A percentile compares a stretch with the other conserved stretches of the same genome.
These are phyloP conservation scores for Botrytis hyacinthi DNA, from an alignment of 2,329 filamentous ascomycete species.

Conservation along the genomic window DNA sequence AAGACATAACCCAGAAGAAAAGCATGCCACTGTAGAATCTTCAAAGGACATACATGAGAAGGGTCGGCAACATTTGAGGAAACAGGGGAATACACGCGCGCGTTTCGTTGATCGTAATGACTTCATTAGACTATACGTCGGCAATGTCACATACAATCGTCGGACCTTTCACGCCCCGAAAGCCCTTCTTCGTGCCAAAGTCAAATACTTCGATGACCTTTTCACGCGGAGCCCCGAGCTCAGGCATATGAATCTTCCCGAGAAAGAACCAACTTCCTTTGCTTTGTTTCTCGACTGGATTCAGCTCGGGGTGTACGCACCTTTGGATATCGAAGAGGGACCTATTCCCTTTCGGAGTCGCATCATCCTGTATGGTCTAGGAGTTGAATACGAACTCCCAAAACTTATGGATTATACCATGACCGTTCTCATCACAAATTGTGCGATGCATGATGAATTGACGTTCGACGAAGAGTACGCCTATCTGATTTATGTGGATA, in stretches of 20 bases:
- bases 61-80: background rate
- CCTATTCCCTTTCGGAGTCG: background rate
- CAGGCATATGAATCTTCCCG: background rate
- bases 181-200: background rate
- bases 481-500: background rate
- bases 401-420: conserved; percentile 4
- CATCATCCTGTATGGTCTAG: background rate
- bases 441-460: background rate
- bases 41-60: background rate
- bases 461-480: background rate
- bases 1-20: background rate
- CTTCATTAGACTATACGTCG: background rate
- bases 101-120: too few species aligned
- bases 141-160: background rate
- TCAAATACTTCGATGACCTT: background rate
- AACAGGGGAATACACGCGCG: background rate
- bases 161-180: background rate
- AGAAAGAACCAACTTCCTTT: background rate
- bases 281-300: conserved; percentile 4
- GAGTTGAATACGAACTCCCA: background rate
- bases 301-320: background rate
- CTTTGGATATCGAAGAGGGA: background rate
- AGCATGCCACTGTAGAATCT: background rate
- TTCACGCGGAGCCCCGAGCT: too few species aligned
- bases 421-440: background rate